phyloP scores from a whole-genome alignment of 139 green algal genomes.

The Pycnococcus provasolii region DNA sequence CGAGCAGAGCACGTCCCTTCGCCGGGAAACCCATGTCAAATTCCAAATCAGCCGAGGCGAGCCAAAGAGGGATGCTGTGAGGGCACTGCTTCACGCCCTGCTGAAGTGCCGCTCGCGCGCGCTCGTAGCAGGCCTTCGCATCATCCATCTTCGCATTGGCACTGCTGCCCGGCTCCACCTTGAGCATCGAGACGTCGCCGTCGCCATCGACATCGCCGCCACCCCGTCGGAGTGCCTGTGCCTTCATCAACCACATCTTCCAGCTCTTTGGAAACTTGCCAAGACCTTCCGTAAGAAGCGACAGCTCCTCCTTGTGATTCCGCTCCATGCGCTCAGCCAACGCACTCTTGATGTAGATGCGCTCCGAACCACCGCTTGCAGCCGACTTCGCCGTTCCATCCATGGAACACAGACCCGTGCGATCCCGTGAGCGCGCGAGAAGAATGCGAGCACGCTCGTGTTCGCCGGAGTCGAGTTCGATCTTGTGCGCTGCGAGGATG shows the following conservation, averaged over 20 bases:
- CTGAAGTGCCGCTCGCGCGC: constrained; percentile 42
- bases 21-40: not conserved
- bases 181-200: not conserved
- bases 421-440: constrained; percentile 52
- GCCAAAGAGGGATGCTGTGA: constrained; percentile 31
- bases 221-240: constrained; percentile 73
- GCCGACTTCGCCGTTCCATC: constrained; percentile 19
- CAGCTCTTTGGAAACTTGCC: constrained; percentile 59
- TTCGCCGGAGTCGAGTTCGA: constrained; percentile 95
- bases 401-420: constrained; percentile 4
- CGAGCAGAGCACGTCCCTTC: constrained; percentile 61
- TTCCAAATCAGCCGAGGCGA: constrained; percentile 19
- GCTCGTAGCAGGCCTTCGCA: constrained; percentile 20
- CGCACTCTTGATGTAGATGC: constrained; percentile 96
- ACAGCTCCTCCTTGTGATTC: constrained; percentile 44
- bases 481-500: constrained; percentile 95
- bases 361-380: constrained; percentile 39
- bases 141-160: not conserved
- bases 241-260: constrained; percentile 92
- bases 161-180: not conserved
- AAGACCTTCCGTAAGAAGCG: constrained; percentile 58
- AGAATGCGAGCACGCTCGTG: constrained; percentile 56
- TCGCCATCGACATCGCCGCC: constrained; percentile 23
- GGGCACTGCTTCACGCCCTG: constrained; percentile 29
- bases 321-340: constrained; percentile 83